Conservation (phyloP, 345 rosid genomes). For the Eucalyptus curtisii region DNA sequence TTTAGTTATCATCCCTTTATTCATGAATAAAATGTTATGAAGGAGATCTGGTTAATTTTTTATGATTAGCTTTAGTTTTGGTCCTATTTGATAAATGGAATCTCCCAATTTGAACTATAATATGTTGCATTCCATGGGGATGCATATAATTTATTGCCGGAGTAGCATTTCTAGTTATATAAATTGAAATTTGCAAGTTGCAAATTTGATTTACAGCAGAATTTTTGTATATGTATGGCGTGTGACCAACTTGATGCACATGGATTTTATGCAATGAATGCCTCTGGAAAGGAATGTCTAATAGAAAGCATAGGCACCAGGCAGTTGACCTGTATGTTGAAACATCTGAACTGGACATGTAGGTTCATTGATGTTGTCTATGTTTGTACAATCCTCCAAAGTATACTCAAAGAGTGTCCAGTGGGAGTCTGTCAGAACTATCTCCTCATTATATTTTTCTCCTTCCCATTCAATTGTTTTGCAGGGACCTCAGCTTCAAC, state of each 20-base stretch:
- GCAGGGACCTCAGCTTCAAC: slow-evolving; percentile 43
- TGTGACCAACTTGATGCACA: not conserved
- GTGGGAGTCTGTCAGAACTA: not conserved
- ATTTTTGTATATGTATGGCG: not conserved
- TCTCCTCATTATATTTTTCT: not conserved
- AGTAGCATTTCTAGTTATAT: not conserved
- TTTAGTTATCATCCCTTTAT: not conserved
- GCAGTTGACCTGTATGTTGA: not conserved
- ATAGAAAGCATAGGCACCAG: not conserved
- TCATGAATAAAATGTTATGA: not conserved
- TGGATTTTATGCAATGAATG: not conserved
- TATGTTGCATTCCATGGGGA: not conserved
- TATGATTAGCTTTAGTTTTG: not conserved
- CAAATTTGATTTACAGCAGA: not conserved
- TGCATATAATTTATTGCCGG: not conserved
- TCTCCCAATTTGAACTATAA: not conserved
- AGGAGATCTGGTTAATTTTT: not conserved
- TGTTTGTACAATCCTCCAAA: not conserved
- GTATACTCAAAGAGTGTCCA: not conserved
- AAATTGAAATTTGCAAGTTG: not conserved
- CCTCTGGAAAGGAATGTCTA: not conserved
- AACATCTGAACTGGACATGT: not conserved
- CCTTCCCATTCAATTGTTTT: not conserved
- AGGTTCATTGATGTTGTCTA: not conserved
- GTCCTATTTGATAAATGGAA: not conserved